These are phyloP conservation scores for Boletus semigastroideus DNA, from an alignment of 1,284 basidiomycete species.

Conservation along the genomic window DNA sequence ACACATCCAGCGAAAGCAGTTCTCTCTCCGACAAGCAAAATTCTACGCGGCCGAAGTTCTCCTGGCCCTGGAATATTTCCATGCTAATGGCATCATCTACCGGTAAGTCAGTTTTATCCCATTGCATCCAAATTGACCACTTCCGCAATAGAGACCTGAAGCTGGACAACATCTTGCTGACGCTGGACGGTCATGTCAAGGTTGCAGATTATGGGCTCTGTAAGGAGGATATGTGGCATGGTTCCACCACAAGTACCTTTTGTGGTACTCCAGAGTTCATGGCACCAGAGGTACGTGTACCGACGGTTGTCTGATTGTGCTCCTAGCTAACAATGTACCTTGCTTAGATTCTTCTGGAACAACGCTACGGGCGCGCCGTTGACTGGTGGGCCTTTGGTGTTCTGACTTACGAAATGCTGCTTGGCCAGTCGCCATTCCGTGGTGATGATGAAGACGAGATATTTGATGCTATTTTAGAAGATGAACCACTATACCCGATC, in stretches of 20 bases:
- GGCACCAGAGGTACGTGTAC: slow-evolving; percentile 85
- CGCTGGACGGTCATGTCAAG: slow-evolving; percentile 97
- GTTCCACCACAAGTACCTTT: slow-evolving; percentile 97
- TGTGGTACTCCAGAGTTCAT: slow-evolving; percentile 99
- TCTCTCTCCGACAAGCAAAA: slow-evolving; percentile 95
- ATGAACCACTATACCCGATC: slow-evolving; percentile 98
- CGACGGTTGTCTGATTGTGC: not conserved
- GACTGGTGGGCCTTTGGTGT: slow-evolving; percentile 99
- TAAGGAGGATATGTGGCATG: slow-evolving; percentile 99
- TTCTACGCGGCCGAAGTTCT: slow-evolving; percentile 99
- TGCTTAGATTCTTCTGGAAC: slow-evolving; percentile 91
- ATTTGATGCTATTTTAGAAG: slow-evolving; percentile 98
- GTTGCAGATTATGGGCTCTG: slow-evolving; percentile 99
- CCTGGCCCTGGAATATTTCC: slow-evolving; percentile 97
- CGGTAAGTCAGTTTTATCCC: slow-evolving; percentile 52
- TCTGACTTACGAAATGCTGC: slow-evolving; percentile 97
- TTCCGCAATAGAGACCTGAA: slow-evolving; percentile 79
- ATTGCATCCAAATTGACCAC: not conserved
- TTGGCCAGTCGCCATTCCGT: slow-evolving; percentile 98
- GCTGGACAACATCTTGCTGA: slow-evolving; percentile 97
- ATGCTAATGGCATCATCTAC: slow-evolving; percentile 97
- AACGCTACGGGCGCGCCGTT: slow-evolving; percentile 96
- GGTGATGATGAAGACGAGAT: slow-evolving; percentile 99
- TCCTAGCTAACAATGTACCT: slow-evolving; percentile 2
- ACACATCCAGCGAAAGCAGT: slow-evolving; percentile 92